These are phyloP conservation scores for Geranomyces michiganensis DNA, from an alignment of 192 early-diverging fungal species.

Conservation along the genomic window DNA sequence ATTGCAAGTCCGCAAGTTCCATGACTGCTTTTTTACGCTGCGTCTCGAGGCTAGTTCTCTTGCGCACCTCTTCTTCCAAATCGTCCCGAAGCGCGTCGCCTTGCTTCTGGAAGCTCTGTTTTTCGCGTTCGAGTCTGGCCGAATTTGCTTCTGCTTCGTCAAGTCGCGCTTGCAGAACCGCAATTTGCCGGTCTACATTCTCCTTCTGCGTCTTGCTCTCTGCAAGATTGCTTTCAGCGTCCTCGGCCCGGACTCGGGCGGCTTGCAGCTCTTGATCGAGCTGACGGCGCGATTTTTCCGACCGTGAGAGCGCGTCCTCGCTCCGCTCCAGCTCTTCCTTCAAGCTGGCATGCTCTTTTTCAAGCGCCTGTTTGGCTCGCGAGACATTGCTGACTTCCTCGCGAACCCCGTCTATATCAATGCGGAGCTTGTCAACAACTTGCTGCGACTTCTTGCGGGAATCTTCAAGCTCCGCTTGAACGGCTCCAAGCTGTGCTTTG, in stretches of 20 bases:
- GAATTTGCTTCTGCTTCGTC: constrained; percentile 61
- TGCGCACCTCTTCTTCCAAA: constrained; percentile 54
- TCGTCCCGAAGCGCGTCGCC: constrained; percentile 54
- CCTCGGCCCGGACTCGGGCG: constrained; percentile 36
- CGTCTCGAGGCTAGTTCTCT: constrained; percentile 34
- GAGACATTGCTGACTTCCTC: constrained; percentile 44
- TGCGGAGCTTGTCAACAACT: constrained; percentile 47
- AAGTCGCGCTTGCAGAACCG: constrained; percentile 47
- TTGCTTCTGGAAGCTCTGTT: constrained; percentile 47
- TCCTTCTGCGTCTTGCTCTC: constrained; percentile 68
- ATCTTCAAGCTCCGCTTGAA: constrained; percentile 53
- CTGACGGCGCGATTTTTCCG: constrained; percentile 50
- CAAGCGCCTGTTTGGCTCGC: constrained; percentile 40
- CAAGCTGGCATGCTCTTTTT: constrained; percentile 46
- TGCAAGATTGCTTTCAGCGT: constrained; percentile 63
- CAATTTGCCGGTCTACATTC: constrained; percentile 69
- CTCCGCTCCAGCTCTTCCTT: constrained; percentile 47
- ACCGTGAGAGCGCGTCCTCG: constrained; percentile 42
- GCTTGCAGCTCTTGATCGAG: constrained; percentile 45
- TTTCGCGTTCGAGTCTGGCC: constrained; percentile 58
- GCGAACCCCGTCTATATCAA: constrained; percentile 52
- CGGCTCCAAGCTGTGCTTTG: constrained; percentile 43
- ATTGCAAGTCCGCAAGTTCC: constrained; percentile 63
- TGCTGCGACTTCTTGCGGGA: constrained; percentile 43
- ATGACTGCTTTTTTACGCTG: constrained; percentile 52